phyloP scores from a whole-genome alignment of 768 basidiomycete species.

The Russula sp. region DNA sequence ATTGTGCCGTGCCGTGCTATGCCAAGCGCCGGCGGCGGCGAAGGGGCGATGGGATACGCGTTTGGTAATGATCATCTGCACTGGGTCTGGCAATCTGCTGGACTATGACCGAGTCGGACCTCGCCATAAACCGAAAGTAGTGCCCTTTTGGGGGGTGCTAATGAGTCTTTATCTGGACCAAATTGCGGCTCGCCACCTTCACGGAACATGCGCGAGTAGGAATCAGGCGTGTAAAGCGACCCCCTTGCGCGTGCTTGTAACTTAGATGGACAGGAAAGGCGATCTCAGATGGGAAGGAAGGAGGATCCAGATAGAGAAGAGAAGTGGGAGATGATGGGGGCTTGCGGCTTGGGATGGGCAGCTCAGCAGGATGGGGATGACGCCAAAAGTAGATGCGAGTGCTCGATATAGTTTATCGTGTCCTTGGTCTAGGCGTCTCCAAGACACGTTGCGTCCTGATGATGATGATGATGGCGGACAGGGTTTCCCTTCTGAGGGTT shows the following conservation, averaged over 20 bases:
- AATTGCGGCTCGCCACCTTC: conserved; percentile 16
- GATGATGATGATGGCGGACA: conserved; percentile 1
- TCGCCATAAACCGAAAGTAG: background rate
- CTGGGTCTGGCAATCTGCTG: background rate
- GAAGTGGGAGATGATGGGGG: background rate
- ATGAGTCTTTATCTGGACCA: conserved; percentile 9
- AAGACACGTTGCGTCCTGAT: conserved; percentile 8
- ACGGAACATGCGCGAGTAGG: conserved; percentile 26
- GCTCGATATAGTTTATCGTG: conserved; percentile 25
- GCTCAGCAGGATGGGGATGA: background rate
- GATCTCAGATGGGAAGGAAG: conserved; percentile 20
- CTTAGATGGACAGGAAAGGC: background rate
- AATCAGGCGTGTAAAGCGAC: conserved; percentile 18
- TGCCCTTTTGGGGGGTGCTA: background rate
- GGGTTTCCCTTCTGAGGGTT: background rate
- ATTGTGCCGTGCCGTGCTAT: too few relatives aligned
- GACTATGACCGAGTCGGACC: background rate
- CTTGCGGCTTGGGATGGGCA: background rate
- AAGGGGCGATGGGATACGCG: background rate
- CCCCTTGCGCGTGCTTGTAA: conserved; percentile 21
- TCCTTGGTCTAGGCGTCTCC: conserved; percentile 1
- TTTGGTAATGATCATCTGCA: conserved; percentile 1
- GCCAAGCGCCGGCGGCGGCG: background rate
- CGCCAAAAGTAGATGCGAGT: conserved; percentile 7
- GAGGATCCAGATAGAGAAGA: conserved; percentile 22